Conservation (phyloP, 441 rosid species). For the Kokia cookei region DNA sequence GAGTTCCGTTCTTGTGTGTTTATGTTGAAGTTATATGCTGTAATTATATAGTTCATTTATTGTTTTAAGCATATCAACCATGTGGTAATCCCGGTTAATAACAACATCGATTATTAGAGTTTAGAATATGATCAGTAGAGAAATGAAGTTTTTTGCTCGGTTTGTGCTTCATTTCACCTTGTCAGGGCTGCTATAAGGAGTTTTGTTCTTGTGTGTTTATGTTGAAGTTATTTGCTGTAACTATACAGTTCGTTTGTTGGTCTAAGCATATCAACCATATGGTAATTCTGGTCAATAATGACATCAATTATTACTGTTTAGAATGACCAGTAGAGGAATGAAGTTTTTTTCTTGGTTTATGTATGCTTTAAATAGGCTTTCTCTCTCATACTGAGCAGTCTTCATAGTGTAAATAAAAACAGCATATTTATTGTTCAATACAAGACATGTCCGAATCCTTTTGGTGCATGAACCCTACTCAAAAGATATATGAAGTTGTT, state of each 20-base stretch:
- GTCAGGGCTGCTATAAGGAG: not conserved
- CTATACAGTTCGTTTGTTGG: not conserved
- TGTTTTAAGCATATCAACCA: not conserved
- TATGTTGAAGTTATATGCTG: not conserved
- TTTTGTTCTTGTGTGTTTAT: not conserved
- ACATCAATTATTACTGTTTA: not conserved
- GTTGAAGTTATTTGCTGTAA: not conserved
- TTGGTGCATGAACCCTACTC: not conserved
- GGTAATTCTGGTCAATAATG: not conserved
- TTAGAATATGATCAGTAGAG: not conserved
- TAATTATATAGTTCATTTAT: not conserved
- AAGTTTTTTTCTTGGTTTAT: not conserved
- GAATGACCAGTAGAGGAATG: not conserved
- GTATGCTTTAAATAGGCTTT: not conserved
- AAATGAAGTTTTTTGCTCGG: not conserved
- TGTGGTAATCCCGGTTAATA: not conserved
- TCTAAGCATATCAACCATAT: not conserved
- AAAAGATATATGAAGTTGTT: not conserved
- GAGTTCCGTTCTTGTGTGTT: not conserved
- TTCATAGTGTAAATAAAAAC: not conserved
- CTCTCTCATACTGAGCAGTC: not conserved
- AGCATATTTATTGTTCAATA: not conserved
- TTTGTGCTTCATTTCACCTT: not conserved
- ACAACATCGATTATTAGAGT: not conserved
- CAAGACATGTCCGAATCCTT: not conserved